These are phyloP conservation scores for Aspergillus ustus DNA, from an alignment of 2,329 filamentous ascomycete genomes.

Conservation along the genomic window DNA sequence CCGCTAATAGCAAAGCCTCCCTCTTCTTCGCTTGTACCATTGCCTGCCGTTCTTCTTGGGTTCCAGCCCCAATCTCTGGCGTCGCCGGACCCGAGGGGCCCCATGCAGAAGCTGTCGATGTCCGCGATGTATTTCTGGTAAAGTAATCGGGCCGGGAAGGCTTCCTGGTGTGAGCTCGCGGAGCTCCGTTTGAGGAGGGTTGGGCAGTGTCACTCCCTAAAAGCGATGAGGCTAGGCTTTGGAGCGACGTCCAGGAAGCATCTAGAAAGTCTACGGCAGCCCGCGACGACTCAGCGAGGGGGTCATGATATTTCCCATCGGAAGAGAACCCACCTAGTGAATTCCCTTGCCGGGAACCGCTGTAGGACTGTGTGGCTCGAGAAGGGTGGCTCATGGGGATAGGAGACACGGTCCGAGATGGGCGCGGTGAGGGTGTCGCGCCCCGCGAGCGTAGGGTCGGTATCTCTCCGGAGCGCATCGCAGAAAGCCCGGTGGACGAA, in stretches of 20 bases:
- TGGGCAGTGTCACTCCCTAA: conserved; percentile 46
- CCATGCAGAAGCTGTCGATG: conserved; percentile 41
- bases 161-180: conserved; percentile 39
- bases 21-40: conserved; percentile 54
- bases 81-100: conserved; percentile 43
- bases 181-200: conserved; percentile 31
- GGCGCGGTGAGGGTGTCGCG: conserved; percentile 45
- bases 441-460: conserved; percentile 46
- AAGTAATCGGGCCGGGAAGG: conserved; percentile 42
- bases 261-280: conserved; percentile 46
- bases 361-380: conserved; percentile 33
- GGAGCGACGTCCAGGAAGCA: conserved; percentile 54
- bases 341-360: conserved; percentile 28
- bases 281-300: conserved; percentile 31
- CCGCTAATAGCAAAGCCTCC: conserved; percentile 50
- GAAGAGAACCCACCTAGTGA: conserved; percentile 32
- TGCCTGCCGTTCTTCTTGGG: conserved; percentile 50
- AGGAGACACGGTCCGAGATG: conserved; percentile 43
- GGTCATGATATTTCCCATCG: conserved; percentile 29
- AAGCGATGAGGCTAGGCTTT: conserved; percentile 54
- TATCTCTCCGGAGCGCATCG: conserved; percentile 33
- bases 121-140: conserved; percentile 31
- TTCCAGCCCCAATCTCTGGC: conserved; percentile 42
- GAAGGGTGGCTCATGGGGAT: conserved; percentile 45
- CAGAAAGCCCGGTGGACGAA: conserved; percentile 32